These are phyloP conservation scores for Eutrema japonicum DNA, from an alignment of 345 rosid genomes.

Conservation along the genomic window DNA sequence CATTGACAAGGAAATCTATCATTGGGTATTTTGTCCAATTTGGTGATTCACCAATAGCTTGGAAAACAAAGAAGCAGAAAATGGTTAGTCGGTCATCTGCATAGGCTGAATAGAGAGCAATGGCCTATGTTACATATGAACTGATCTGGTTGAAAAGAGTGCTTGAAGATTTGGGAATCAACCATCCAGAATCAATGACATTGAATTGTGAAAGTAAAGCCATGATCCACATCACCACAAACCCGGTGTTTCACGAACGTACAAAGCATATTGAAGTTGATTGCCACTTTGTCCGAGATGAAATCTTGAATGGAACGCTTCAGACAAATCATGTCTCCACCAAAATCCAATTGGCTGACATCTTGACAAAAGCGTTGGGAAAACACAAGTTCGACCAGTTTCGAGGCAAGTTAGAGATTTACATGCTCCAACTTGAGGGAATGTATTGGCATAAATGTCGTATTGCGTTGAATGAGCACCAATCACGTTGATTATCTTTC, in stretches of 20 bases:
- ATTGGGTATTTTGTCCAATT: not conserved
- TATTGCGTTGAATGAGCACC: no score
- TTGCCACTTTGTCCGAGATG: not conserved
- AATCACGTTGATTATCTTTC: no score
- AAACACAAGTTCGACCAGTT: no score
- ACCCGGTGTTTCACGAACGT: not conserved
- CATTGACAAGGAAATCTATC: not conserved
- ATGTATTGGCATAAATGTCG: no score
- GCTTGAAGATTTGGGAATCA: no score
- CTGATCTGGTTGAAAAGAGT: no score
- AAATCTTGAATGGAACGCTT: not conserved
- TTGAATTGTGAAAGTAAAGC: not conserved
- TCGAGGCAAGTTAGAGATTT: no score
- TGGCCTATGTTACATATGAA: not conserved
- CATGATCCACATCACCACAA: not conserved
- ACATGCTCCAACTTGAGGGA: no score
- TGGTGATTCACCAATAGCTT: not conserved
- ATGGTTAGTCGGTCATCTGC: not conserved
- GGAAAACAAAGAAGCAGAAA: not conserved
- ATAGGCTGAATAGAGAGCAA: not conserved
- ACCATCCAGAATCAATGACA: no score
- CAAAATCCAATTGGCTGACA: not conserved
- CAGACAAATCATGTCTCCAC: not conserved
- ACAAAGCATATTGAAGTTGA: not conserved
- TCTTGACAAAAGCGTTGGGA: not conserved